A percentile compares a stretch with the other conserved stretches of the same genome.
Evolutionary conservation across 352 stramenopile genomes (phyloP).

Genomic region (Phytophthora boehmeriae): DNA sequence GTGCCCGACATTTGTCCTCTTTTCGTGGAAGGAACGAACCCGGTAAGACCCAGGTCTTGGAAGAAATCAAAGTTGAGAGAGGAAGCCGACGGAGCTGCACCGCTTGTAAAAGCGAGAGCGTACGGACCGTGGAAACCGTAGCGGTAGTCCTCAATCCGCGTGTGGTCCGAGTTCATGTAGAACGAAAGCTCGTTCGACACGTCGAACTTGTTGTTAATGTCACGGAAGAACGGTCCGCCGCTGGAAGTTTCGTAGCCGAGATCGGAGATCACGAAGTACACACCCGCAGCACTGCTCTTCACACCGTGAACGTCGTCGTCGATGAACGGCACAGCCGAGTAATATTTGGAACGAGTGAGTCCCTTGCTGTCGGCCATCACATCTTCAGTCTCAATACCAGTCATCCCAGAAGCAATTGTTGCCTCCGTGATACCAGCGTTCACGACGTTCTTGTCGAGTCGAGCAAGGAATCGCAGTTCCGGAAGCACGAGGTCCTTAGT

Average conservation of each 20-base stretch:
- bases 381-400: slow-evolving; percentile 50
- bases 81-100: slow-evolving; percentile 21
- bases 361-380: slow-evolving; percentile 36
- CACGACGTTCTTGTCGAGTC: slow-evolving; percentile 42
- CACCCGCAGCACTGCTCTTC: slow-evolving; percentile 35
- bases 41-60: slow-evolving; percentile 36
- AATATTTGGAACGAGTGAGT: slow-evolving; percentile 49
- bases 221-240: slow-evolving; percentile 53
- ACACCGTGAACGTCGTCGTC: slow-evolving; percentile 50
- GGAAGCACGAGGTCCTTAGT: slow-evolving; percentile 31
- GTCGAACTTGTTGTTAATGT: slow-evolving; percentile 65
- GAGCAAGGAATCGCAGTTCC: slow-evolving; percentile 56
- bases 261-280: slow-evolving; percentile 61
- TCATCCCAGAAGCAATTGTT: slow-evolving; percentile 38
- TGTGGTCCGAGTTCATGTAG: slow-evolving; percentile 72
- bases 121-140: slow-evolving; percentile 62
- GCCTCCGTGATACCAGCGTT: slow-evolving; percentile 40
- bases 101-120: slow-evolving; percentile 48
- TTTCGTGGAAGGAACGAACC: slow-evolving; percentile 40
- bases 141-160: slow-evolving; percentile 56
- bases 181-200: slow-evolving; percentile 57
- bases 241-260: slow-evolving; percentile 51
- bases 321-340: slow-evolving; percentile 43
- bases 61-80: slow-evolving; percentile 51
- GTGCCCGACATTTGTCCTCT: slow-evolving; percentile 41